Percentiles rank a stretch among this genome's conserved stretches.
These are phyloP conservation scores for Sarocladiaceae sp. DNA, from an alignment of 2,329 filamentous ascomycete species.

Conservation along the genomic window DNA sequence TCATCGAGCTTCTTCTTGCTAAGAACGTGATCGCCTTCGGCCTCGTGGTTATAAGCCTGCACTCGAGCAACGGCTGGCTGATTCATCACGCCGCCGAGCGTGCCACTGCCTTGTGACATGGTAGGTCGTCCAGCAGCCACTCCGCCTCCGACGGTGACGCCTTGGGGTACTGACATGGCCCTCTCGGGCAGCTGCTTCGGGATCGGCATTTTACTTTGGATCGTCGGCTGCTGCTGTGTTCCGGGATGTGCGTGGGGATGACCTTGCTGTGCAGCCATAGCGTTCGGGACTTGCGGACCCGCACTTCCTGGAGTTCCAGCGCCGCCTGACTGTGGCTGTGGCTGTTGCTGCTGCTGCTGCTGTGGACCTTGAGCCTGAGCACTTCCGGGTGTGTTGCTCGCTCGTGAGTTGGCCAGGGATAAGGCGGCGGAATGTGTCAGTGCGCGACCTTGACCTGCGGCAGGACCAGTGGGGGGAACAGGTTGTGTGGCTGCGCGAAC, in stretches of 20 bases:
- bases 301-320: conserved; percentile 15
- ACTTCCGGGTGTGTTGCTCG: conserved; percentile 9
- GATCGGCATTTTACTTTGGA: conserved; percentile 67
- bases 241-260: conserved; percentile 43
- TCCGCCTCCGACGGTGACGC: conserved; percentile 63
- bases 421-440: conserved; percentile 13
- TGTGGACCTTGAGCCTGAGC: conserved; percentile 14
- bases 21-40: conserved; percentile 86
- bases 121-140: conserved; percentile 69
- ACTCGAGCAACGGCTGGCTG: conserved; percentile 80
- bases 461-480: conserved; percentile 4
- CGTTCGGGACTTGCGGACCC: conserved; percentile 14
- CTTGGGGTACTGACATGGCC: conserved; percentile 62
- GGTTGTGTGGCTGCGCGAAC: conserved; percentile 3
- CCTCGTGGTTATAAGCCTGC: conserved; percentile 79
- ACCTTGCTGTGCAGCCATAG: conserved; percentile 23
- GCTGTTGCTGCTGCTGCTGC: conserved; percentile 16
- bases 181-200: conserved; percentile 68
- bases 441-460: conserved; percentile 9
- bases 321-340: conserved; percentile 16
- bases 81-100: conserved; percentile 74
- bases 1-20: conserved; percentile 98
- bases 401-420: conserved; percentile 12
- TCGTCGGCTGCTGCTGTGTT: conserved; percentile 32
- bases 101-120: conserved; percentile 69